phyloP scores from a whole-genome alignment of 2,329 filamentous ascomycete genomes.

The Phialophora macrospora region DNA sequence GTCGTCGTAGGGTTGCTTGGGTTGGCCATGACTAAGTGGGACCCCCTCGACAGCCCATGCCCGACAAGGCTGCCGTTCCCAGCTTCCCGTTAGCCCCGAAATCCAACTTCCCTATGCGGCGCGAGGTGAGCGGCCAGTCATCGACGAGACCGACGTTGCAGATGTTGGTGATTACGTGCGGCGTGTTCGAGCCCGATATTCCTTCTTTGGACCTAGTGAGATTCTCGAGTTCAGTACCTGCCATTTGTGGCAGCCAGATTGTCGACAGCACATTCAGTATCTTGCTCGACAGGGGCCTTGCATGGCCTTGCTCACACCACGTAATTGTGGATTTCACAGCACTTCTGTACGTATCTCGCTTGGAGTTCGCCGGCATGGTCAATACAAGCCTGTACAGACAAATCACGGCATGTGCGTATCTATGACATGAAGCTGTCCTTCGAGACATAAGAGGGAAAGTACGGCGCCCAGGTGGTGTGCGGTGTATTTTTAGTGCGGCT shows the following conservation, averaged over 20 bases:
- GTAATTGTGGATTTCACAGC: neutral
- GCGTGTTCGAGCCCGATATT: neutral
- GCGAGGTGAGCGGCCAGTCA: neutral
- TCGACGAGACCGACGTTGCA: neutral
- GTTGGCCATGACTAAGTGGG: constrained; percentile 3
- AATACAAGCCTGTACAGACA: neutral
- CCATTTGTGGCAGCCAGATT: neutral
- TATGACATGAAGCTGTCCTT: neutral
- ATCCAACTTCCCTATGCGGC: constrained; percentile 14
- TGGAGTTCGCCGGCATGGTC: neutral
- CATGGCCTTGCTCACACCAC: neutral
- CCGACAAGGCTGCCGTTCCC: neutral
- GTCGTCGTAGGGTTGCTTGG: neutral
- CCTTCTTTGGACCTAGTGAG: neutral
- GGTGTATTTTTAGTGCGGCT: neutral
- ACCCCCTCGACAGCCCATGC: neutral
- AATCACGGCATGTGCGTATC: neutral
- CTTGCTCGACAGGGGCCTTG: neutral
- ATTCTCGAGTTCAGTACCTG: neutral
- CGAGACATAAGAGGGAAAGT: neutral
- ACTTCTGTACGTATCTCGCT: neutral
- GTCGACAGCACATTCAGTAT: neutral
- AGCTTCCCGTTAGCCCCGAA: neutral
- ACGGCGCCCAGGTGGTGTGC: neutral
- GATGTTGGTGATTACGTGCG: neutral